Evolutionary conservation across 2,329 filamentous ascomycete genomes (phyloP).

Genomic region (Fusarium bactridioides): DNA sequence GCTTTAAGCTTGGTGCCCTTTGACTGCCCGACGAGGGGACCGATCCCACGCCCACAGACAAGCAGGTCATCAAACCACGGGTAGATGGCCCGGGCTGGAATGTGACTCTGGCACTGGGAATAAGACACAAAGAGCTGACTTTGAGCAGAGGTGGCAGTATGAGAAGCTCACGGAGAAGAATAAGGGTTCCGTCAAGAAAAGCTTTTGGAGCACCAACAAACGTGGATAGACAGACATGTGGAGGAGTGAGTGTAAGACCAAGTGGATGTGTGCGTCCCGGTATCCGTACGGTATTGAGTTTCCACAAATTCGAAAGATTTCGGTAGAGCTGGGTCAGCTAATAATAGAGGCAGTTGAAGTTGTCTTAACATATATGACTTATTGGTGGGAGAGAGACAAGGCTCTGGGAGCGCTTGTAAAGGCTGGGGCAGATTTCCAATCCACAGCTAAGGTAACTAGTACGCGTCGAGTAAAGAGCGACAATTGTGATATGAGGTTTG

Average conservation of each 20-base stretch:
- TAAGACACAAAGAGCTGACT: conserved; percentile 5
- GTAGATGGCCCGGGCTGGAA: conserved; percentile 31
- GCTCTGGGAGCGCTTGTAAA: conserved; percentile 1
- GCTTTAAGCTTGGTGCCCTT: conserved; percentile 34
- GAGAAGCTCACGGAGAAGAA: conserved; percentile 15
- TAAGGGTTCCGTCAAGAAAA: conserved; percentile 11
- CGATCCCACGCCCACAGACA: conserved; percentile 32
- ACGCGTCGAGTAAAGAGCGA: conserved; percentile 9
- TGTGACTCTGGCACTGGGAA: conserved; percentile 29
- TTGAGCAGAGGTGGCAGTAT: conserved; percentile 9
- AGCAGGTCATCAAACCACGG: conserved; percentile 35
- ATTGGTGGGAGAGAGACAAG: conserved; percentile 15
- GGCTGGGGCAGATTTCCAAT: conserved; percentile 1
- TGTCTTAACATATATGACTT: conserved; percentile 6
- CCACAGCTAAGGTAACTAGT: conserved; percentile 1
- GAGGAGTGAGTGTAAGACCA: conserved; percentile 14
- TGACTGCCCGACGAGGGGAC: conserved; percentile 21
- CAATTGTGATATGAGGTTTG: conserved; percentile 11
- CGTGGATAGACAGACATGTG: conserved; percentile 22
- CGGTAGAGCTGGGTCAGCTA: conserved; percentile 10
- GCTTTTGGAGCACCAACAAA: conserved; percentile 22
- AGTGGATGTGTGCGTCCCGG: conserved; percentile 22
- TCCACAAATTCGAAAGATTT: conserved; percentile 18
- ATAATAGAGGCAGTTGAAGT: conserved; percentile 20
- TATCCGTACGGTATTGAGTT: conserved; percentile 11